Evolutionary conservation across 1,284 basidiomycete species (phyloP).

Genomic region (Pseudozyma thailandica): DNA sequence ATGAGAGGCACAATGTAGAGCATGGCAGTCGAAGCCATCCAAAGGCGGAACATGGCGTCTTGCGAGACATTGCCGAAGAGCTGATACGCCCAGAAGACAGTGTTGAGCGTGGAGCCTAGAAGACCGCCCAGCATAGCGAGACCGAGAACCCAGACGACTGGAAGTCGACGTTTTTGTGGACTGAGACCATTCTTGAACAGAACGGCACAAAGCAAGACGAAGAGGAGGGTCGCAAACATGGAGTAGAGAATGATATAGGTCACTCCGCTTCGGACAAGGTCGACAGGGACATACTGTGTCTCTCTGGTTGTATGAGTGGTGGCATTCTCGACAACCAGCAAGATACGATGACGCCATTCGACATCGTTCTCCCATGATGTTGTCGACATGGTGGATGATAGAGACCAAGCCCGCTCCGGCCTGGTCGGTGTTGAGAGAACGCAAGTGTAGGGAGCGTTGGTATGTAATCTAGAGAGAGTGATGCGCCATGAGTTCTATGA

Average conservation of each 20-base stretch:
- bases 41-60: slow-evolving; percentile 43
- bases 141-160: slow-evolving; percentile 48
- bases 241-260: slow-evolving; percentile 58
- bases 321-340: slow-evolving; percentile 27
- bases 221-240: slow-evolving; percentile 52
- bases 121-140: slow-evolving; percentile 48
- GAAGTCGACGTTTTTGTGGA: slow-evolving; percentile 35
- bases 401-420: neutral
- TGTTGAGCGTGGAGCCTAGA: slow-evolving; percentile 50
- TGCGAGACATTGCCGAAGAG: slow-evolving; percentile 40
- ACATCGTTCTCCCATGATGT: slow-evolving; percentile 6
- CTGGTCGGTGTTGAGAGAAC: neutral
- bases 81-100: slow-evolving; percentile 52
- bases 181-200: slow-evolving; percentile 52
- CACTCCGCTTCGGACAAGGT: slow-evolving; percentile 47
- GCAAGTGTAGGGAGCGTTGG: neutral
- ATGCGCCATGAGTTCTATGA: slow-evolving; percentile 10
- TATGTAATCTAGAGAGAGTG: neutral
- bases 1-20: slow-evolving; percentile 52
- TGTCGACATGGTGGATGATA: slow-evolving; percentile 13
- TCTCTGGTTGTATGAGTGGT: slow-evolving; percentile 13
- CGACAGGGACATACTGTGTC: slow-evolving; percentile 35
- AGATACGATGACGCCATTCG: slow-evolving; percentile 30
- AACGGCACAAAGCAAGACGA: slow-evolving; percentile 47
- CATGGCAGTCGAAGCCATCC: slow-evolving; percentile 43